A percentile compares a stretch with the other conserved stretches of the same genome.
These are phyloP conservation scores for Microdochium trichocladiopsis DNA, from an alignment of 2,329 filamentous ascomycete genomes.

Conservation along the genomic window DNA sequence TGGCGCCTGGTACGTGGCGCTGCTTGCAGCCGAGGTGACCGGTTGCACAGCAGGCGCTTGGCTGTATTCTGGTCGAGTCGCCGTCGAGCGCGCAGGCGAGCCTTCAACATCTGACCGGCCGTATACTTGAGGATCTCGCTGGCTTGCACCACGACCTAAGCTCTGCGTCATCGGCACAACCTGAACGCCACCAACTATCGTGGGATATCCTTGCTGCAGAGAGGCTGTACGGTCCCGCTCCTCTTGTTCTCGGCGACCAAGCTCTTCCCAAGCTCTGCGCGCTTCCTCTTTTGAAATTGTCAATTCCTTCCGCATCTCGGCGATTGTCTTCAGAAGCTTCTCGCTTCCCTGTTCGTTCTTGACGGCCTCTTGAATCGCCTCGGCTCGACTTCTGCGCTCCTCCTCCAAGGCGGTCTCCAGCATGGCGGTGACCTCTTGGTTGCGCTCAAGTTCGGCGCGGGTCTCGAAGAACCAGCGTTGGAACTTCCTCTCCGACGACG, in stretches of 20 bases:
- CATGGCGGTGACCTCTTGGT: slow-evolving; percentile 74
- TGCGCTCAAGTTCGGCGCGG: slow-evolving; percentile 76
- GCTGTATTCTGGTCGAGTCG: slow-evolving; percentile 28
- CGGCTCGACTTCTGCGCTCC: slow-evolving; percentile 63
- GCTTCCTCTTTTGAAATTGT: slow-evolving; percentile 95
- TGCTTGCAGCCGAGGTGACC: slow-evolving; percentile 28
- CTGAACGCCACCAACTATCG: slow-evolving; percentile 85
- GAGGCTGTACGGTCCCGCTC: slow-evolving; percentile 81
- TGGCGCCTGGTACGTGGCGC: slow-evolving; percentile 32
- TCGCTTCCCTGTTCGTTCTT: slow-evolving; percentile 62
- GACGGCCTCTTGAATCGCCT: slow-evolving; percentile 59
- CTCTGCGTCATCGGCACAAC: slow-evolving; percentile 88
- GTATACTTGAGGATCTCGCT: slow-evolving; percentile 28
- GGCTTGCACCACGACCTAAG: slow-evolving; percentile 45
- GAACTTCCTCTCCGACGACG: slow-evolving; percentile 94
- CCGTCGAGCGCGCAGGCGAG: slow-evolving; percentile 14
- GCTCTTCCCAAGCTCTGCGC: slow-evolving; percentile 91
- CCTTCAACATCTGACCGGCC: slow-evolving; percentile 22
- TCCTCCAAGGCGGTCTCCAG: slow-evolving; percentile 69
- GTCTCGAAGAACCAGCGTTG: slow-evolving; percentile 99
- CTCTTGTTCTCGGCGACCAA: slow-evolving; percentile 86
- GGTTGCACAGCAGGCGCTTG: slow-evolving; percentile 35
- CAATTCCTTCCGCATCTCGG: slow-evolving; percentile 87
- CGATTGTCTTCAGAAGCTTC: slow-evolving; percentile 69
- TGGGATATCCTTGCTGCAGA: slow-evolving; percentile 82